A percentile compares a stretch with the other conserved stretches of the same genome.
These are phyloP conservation scores for Artemisia annua DNA, from an alignment of 129 eudicot species.

Conservation along the genomic window DNA sequence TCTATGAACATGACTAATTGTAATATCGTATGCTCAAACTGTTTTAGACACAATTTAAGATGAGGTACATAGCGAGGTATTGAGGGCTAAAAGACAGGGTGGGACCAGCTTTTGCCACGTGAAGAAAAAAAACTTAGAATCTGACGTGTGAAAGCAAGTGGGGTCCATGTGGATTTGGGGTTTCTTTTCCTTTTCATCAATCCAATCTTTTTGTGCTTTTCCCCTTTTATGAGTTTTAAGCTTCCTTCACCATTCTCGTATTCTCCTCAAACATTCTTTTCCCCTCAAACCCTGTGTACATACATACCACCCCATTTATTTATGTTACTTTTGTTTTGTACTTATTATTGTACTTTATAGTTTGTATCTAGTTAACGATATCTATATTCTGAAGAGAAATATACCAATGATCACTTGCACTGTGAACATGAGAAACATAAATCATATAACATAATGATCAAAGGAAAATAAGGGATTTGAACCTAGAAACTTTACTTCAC, in stretches of 20 bases:
- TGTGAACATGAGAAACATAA: too few species aligned
- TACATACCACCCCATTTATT: background rate
- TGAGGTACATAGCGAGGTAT: background rate
- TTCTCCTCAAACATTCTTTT: constrained; percentile 26
- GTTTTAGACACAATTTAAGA: background rate
- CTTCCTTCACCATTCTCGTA: constrained; percentile 36
- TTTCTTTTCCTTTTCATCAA: constrained; percentile 61
- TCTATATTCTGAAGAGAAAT: too few species aligned
- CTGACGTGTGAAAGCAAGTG: constrained; percentile 54
- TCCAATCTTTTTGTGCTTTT: constrained; percentile 75
- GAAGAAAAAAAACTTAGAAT: constrained; percentile 37
- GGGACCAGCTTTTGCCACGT: constrained; percentile 88
- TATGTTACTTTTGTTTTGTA: background rate
- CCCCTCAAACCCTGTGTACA: constrained; percentile 8
- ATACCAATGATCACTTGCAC: too few species aligned
- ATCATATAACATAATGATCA: too few species aligned
- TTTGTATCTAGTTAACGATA: too few species aligned
- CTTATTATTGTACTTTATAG: too few species aligned
- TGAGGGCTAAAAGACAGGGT: constrained; percentile 25
- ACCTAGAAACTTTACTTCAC: too few species aligned
- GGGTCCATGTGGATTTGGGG: constrained; percentile 32
- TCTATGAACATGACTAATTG: too few species aligned
- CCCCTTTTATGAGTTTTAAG: constrained; percentile 53
- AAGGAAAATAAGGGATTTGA: too few species aligned
- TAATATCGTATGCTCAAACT: too few species aligned